A percentile compares a stretch with the other conserved stretches of the same genome.
These are phyloP conservation scores for Nannizziopsis barbatae DNA, from an alignment of 2,329 filamentous ascomycete species.

Conservation along the genomic window DNA sequence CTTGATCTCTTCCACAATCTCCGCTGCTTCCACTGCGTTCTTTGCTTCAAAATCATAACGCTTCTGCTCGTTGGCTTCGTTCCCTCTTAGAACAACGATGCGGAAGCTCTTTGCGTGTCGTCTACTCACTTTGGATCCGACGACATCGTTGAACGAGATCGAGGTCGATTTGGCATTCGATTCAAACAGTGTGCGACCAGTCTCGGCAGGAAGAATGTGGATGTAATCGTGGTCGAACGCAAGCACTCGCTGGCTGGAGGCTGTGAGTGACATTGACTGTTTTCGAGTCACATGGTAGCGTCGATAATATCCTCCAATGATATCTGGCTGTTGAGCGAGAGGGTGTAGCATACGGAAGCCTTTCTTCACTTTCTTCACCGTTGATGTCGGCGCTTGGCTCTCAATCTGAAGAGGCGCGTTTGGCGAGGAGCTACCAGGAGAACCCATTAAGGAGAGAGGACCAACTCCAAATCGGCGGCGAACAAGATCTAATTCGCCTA, in stretches of 20 bases:
- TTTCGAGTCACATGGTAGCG: constrained; percentile 55
- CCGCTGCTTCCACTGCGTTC: constrained; percentile 46
- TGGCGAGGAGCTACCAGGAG: constrained; percentile 50
- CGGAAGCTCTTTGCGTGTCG: constrained; percentile 54
- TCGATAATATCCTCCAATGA: constrained; percentile 43
- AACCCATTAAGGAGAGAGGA: constrained; percentile 45
- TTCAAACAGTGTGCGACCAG: constrained; percentile 44
- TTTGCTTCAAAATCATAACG: constrained; percentile 56
- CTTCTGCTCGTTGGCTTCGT: constrained; percentile 53
- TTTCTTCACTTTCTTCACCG: constrained; percentile 36
- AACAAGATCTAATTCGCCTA: constrained; percentile 50
- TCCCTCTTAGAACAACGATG: constrained; percentile 49
- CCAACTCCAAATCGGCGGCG: constrained; percentile 53
- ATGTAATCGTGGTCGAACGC: constrained; percentile 56
- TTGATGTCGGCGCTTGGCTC: constrained; percentile 19
- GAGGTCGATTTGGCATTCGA: constrained; percentile 45
- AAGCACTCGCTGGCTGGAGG: constrained; percentile 49
- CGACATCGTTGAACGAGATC: constrained; percentile 52
- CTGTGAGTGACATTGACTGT: constrained; percentile 54
- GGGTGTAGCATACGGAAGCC: constrained; percentile 35
- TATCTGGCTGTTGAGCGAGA: constrained; percentile 38
- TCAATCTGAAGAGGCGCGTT: constrained; percentile 53
- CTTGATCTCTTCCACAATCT: constrained; percentile 54
- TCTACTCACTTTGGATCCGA: constrained; percentile 54
- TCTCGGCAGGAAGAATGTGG: constrained; percentile 50